Evolutionary conservation across 805 yeast species (phyloP), one percentile per base, ranked within the genome.

Genomic region (Lipomyces starkeyi): DNA sequence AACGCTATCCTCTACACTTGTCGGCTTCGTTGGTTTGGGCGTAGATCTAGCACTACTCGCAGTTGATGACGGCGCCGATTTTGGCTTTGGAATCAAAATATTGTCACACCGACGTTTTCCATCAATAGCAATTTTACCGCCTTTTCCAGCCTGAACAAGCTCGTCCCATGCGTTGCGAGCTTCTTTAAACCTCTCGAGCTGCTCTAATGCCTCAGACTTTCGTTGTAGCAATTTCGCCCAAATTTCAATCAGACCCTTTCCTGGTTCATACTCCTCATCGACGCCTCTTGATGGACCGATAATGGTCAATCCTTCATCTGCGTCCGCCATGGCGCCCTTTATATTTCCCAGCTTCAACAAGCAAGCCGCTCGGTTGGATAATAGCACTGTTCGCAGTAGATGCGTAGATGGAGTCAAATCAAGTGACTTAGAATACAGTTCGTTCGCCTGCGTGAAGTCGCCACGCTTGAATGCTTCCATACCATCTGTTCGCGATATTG

Each of bases 131-230:
- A 85, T 81, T 67, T 87, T 86, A 40, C 87, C 85, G 1, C 88
- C 84, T 29, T 85, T 85, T 0, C 97, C 97, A 67, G 87, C 85
- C 65, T 86, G 85, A 20, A 95, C 83, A 61, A 93, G 81, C 43
- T 81, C 77, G 66, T 83, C 84, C 82, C 92, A 94, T 5, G 85
- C 76, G 0, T 78, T 81, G 32, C 91, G 80, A 0, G 98, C 89
- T 6, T 84, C 88, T 64, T 82, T 76, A 78, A 84, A 91, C 72
- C 84, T 85, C 74, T 95, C 99, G 63, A 87, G 74, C 77, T 87
- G 87, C 78, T 95, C 99, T 54, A 88, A 82, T 1, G 94, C 88
- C 75, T 95, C 98, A 0, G 97, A 98, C 70, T 86, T 86, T 68
- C 89, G 86, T 2, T 85, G 79, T 60, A 87, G 77, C 20, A 94